Percentiles rank a stretch among this genome's conserved stretches.
phyloP scores from a whole-genome alignment of 768 basidiomycete genomes.

The Macrocybe gigantea region DNA sequence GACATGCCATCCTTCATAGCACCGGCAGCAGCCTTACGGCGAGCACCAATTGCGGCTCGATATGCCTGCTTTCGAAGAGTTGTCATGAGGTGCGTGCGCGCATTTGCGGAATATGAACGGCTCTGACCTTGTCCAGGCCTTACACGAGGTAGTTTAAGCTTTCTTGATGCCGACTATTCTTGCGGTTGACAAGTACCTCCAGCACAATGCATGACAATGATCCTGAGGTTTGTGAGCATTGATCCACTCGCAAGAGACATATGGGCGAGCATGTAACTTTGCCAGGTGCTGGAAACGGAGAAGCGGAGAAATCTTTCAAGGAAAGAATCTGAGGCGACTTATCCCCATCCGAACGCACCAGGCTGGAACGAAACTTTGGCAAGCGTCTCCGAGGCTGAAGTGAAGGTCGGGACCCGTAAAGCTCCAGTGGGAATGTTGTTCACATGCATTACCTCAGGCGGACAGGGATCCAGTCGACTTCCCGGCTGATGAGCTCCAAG shows the following conservation, averaged over 20 bases:
- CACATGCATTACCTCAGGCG: slow-evolving; percentile 24
- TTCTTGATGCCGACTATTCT: neutral
- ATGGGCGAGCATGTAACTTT: neutral
- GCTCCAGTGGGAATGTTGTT: neutral
- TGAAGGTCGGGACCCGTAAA: slow-evolving; percentile 39
- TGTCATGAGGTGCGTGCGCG: no score
- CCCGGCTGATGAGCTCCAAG: slow-evolving; percentile 28
- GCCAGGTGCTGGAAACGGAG: slow-evolving; percentile 43
- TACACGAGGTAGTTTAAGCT: slow-evolving; percentile 17
- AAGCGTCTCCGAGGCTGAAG: slow-evolving; percentile 53
- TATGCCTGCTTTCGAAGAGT: no score
- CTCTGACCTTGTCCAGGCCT: slow-evolving; percentile 9
- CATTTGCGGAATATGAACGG: neutral
- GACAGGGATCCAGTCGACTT: slow-evolving; percentile 24
- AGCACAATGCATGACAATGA: slow-evolving; percentile 60
- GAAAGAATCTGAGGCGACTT: slow-evolving; percentile 38
- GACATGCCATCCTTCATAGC: no score
- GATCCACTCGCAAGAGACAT: neutral
- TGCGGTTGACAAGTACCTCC: slow-evolving; percentile 9
- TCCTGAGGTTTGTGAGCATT: slow-evolving; percentile 32
- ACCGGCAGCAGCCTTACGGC: no score
- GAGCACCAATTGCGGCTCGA: no score
- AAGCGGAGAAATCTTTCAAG: slow-evolving; percentile 45
- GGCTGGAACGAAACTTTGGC: slow-evolving; percentile 73
- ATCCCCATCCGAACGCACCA: slow-evolving; percentile 49